These are phyloP conservation scores for Cajanus cajan DNA, from an alignment of 306 rosid species.

Conservation along the genomic window DNA sequence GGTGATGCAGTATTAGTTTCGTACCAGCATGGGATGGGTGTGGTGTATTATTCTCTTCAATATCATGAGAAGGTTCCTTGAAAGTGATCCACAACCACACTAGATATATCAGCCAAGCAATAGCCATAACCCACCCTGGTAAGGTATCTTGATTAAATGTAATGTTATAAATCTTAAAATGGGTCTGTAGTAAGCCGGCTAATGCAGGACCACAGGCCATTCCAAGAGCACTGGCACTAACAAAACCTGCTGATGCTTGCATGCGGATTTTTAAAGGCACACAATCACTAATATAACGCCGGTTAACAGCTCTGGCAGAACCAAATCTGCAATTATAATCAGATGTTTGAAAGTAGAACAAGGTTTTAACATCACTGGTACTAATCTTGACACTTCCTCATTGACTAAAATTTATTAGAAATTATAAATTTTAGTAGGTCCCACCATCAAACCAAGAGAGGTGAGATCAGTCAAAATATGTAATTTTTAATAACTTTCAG, in stretches of 20 bases:
- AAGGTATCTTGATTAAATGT: conserved; percentile 75
- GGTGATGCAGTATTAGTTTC: conserved; percentile 1
- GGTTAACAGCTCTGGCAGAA: conserved; percentile 92
- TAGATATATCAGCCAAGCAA: conserved; percentile 81
- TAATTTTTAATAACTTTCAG: too few species aligned
- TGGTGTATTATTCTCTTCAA: conserved; percentile 34
- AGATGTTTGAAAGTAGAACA: background rate
- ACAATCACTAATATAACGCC: conserved; percentile 91
- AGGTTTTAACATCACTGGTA: background rate
- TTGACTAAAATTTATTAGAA: too few species aligned
- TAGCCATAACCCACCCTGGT: conserved; percentile 93
- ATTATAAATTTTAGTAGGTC: too few species aligned
- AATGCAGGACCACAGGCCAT: conserved; percentile 98
- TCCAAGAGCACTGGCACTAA: conserved; percentile 94
- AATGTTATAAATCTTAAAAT: conserved; percentile 67
- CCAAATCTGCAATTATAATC: conserved; percentile 62
- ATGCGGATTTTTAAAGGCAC: conserved; percentile 76
- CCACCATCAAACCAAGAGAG: too few species aligned
- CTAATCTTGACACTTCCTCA: background rate
- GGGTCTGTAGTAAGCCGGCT: conserved; percentile 79
- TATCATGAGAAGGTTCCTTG: conserved; percentile 70
- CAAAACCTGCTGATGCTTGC: conserved; percentile 96
- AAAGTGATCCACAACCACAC: conserved; percentile 70
- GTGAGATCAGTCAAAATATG: too few species aligned
- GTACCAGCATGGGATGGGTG: conserved; percentile 58